phyloP scores from a whole-genome alignment of 2,329 filamentous ascomycete species.

The Knufia petricola region DNA sequence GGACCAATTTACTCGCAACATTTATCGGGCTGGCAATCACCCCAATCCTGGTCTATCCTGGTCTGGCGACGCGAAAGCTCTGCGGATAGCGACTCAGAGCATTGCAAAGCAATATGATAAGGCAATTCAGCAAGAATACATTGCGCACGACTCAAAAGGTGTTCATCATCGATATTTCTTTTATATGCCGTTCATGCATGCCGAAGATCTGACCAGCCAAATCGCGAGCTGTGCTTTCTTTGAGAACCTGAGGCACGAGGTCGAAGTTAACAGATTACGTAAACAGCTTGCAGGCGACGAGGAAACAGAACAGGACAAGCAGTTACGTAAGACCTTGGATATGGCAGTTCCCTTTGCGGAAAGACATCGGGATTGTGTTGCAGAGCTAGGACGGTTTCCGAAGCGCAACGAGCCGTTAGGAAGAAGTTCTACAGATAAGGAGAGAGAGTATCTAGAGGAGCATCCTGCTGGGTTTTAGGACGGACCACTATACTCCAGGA shows the following conservation, averaged over 20 bases:
- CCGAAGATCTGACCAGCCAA: constrained; percentile 28
- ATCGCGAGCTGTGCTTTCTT: constrained; percentile 22
- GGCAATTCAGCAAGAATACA: constrained; percentile 14
- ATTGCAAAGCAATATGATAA: constrained; percentile 26
- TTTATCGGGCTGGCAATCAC: constrained; percentile 23
- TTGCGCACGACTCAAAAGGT: not conserved
- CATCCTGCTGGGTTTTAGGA: constrained; percentile 14
- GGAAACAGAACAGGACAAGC: constrained; percentile 4
- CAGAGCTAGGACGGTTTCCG: constrained; percentile 23
- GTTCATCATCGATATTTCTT: constrained; percentile 23
- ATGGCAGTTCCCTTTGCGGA: constrained; percentile 14
- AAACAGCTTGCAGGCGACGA: constrained; percentile 16
- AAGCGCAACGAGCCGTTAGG: constrained; percentile 23
- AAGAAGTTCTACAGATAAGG: constrained; percentile 15
- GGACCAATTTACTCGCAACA: constrained; percentile 32
- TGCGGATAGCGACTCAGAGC: constrained; percentile 22
- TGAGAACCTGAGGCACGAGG: constrained; percentile 19
- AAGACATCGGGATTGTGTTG: constrained; percentile 19
- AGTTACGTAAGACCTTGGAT: constrained; percentile 9
- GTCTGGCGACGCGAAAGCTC: constrained; percentile 26
- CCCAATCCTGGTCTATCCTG: constrained; percentile 25
- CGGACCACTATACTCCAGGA: not conserved
- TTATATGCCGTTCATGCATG: constrained; percentile 31
- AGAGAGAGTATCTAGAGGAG: constrained; percentile 14
- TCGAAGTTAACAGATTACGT: constrained; percentile 13